Percentiles rank a stretch among this genome's conserved stretches.
These are phyloP conservation scores for Monosporascus sp. DNA, from an alignment of 2,329 filamentous ascomycete species.

Conservation along the genomic window DNA sequence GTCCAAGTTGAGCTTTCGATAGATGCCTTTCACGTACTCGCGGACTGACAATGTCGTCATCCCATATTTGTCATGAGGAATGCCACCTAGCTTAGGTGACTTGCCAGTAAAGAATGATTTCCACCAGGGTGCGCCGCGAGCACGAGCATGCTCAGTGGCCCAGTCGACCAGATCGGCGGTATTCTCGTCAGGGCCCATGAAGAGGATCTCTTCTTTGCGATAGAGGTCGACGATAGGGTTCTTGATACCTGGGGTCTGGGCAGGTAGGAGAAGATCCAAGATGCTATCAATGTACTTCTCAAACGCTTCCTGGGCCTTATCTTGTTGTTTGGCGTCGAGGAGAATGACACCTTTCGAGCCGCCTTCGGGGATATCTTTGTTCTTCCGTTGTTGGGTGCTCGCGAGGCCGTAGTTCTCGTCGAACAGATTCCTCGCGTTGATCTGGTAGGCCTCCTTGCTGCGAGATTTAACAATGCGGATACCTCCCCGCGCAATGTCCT, in stretches of 20 bases:
- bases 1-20: constrained; percentile 90
- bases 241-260: constrained; percentile 93
- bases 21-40: constrained; percentile 93
- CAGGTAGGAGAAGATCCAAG: constrained; percentile 85
- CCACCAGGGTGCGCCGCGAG: constrained; percentile 92
- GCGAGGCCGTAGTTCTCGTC: constrained; percentile 98
- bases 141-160: constrained; percentile 92
- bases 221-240: constrained; percentile 96
- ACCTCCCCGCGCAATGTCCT: constrained; percentile 92
- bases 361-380: constrained; percentile 98
- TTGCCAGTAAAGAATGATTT: constrained; percentile 99
- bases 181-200: constrained; percentile 99
- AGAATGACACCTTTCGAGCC: constrained; percentile 97
- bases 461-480: constrained; percentile 98
- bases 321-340: constrained; percentile 88
- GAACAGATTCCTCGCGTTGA: constrained; percentile 94
- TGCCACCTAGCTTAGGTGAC: constrained; percentile 90
- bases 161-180: constrained; percentile 95
- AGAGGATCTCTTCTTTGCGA: constrained; percentile 92
- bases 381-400: constrained; percentile 98
- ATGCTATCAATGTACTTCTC: constrained; percentile 99
- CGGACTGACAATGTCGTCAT: constrained; percentile 98
- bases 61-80: constrained; percentile 91
- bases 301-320: constrained; percentile 86
- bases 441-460: constrained; percentile 90